Evolutionary conservation across 768 basidiomycete genomes (phyloP).

Genomic region (Phaeotremella skinneri): DNA sequence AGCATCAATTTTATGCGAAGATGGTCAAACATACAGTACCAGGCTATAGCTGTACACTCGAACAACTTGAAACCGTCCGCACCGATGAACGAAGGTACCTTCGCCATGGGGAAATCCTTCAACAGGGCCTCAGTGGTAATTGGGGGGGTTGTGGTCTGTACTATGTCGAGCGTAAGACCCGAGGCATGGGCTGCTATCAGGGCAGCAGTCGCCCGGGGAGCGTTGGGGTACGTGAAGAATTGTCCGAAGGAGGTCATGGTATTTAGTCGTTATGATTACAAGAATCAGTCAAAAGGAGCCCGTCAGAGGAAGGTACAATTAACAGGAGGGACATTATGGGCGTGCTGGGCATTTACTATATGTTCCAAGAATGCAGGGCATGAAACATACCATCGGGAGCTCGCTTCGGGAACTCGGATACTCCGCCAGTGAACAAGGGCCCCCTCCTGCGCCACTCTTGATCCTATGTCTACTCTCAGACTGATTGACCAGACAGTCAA

Average conservation of each 20-base stretch:
- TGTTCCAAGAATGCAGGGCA: too few species aligned
- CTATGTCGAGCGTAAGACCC: neutral
- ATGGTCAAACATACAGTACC: neutral
- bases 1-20: neutral
- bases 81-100: neutral
- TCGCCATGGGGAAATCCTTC: neutral
- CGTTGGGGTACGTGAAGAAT: neutral
- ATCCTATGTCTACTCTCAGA: too few species aligned
- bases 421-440: too few species aligned
- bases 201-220: neutral
- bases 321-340: too few species aligned
- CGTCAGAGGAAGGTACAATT: too few species aligned
- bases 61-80: neutral
- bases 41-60: neutral
- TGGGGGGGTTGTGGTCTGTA: neutral
- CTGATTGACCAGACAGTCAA: too few species aligned
- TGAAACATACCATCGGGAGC: too few species aligned
- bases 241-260: neutral
- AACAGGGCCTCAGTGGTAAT: neutral
- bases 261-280: neutral
- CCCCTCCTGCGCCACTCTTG: too few species aligned
- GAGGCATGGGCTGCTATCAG: neutral
- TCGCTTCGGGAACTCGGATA: too few species aligned
- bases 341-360: too few species aligned
- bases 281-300: too few species aligned